Conservation (phyloP, 2,329 filamentous ascomycete genomes). For the Colletotrichum coccodes region DNA sequence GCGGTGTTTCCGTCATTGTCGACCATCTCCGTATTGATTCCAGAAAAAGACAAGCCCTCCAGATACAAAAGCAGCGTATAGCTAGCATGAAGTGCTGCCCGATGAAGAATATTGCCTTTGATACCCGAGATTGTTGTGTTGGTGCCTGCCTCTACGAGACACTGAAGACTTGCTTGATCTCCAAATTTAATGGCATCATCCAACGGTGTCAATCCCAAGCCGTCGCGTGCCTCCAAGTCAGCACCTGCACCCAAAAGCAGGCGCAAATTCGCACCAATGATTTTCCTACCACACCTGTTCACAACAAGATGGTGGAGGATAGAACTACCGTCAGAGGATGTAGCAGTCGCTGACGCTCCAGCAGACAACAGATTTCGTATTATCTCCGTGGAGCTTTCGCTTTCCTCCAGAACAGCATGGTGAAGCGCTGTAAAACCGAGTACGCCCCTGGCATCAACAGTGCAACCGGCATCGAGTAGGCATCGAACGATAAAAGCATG, state of each 20-base stretch:
- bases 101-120: background rate
- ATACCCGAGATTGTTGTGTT: rapidly evolving
- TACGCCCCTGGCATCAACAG: rapidly evolving
- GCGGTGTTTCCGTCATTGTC: rapidly evolving
- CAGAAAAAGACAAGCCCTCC: rapidly evolving
- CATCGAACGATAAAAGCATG: background rate
- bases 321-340: rapidly evolving
- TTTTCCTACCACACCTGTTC: rapidly evolving
- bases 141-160: background rate
- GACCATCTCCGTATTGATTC: background rate
- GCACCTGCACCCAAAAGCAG: background rate
- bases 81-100: rapidly evolving
- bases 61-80: background rate
- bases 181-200: rapidly evolving
- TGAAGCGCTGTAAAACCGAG: background rate
- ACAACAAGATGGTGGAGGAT: background rate
- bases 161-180: rapidly evolving
- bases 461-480: background rate
- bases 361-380: background rate
- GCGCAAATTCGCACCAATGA: background rate
- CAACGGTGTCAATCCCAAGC: rapidly evolving
- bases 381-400: background rate
- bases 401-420: rapidly evolving
- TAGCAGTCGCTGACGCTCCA: background rate
- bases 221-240: background rate